Evolutionary conservation across 1,284 basidiomycete species (phyloP).

Genomic region (Papiliotrema nemorosa): DNA sequence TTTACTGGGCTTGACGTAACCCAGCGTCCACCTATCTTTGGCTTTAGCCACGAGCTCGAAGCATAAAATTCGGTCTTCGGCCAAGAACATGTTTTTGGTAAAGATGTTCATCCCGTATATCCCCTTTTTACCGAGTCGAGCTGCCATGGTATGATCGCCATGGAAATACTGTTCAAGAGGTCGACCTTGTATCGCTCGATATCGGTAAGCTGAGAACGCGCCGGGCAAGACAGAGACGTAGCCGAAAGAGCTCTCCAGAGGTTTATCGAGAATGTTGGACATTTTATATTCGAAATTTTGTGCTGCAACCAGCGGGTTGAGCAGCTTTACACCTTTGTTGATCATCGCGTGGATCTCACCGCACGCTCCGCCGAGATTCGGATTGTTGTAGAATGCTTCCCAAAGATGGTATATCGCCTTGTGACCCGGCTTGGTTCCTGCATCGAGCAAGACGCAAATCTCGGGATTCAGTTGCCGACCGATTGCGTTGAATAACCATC

Average conservation of each 20-base stretch:
- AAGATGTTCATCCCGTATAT: slow-evolving; percentile 98
- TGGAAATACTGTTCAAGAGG: slow-evolving; percentile 98
- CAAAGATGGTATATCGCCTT: slow-evolving; percentile 97
- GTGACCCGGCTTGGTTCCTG: slow-evolving; percentile 92
- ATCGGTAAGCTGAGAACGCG: slow-evolving; percentile 94
- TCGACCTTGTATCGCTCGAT: slow-evolving; percentile 81
- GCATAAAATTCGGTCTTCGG: slow-evolving; percentile 91
- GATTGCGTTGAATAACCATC: slow-evolving; percentile 97
- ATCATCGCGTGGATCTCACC: slow-evolving; percentile 96
- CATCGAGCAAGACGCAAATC: slow-evolving; percentile 84
- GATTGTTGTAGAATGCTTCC: slow-evolving; percentile 65
- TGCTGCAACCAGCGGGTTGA: slow-evolving; percentile 88
- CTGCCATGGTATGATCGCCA: slow-evolving; percentile 90
- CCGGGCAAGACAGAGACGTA: slow-evolving; percentile 94
- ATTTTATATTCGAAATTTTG: slow-evolving; percentile 99
- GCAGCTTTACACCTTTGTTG: slow-evolving; percentile 80
- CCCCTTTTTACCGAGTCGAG: slow-evolving; percentile 87
- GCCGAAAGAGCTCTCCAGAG: slow-evolving; percentile 90
- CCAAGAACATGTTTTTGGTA: slow-evolving; percentile 78
- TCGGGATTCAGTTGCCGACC: slow-evolving; percentile 83
- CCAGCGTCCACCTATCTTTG: slow-evolving; percentile 79
- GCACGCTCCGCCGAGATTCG: slow-evolving; percentile 71
- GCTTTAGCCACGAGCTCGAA: slow-evolving; percentile 94
- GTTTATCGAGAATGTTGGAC: slow-evolving; percentile 86
- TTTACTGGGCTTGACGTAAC: slow-evolving; percentile 92